These are phyloP conservation scores for Diaporthe caulivora DNA, from an alignment of 2,329 filamentous ascomycete genomes.

Conservation along the genomic window DNA sequence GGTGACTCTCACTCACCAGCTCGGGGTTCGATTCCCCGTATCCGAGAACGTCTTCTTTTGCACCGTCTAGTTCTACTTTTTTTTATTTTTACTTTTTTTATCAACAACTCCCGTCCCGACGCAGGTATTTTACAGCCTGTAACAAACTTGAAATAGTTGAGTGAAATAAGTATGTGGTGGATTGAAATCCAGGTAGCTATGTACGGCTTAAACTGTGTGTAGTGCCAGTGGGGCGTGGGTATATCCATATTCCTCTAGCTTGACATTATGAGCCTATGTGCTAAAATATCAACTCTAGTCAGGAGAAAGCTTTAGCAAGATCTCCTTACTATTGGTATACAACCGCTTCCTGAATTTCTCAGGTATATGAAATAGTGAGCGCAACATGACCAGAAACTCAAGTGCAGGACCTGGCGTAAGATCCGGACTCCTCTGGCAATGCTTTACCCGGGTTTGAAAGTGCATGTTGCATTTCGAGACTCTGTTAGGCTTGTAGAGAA, in stretches of 20 bases:
- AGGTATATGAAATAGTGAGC: background rate
- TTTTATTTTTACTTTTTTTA: background rate
- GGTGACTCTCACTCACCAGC: slow-evolving; percentile 38
- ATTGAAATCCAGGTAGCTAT: too few relatives aligned
- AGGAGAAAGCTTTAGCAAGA: background rate
- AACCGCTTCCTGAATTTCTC: background rate
- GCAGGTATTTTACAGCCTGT: background rate
- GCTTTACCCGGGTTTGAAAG: background rate
- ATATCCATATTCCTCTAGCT: too few relatives aligned
- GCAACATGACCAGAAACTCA: background rate
- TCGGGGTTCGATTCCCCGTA: slow-evolving; percentile 37
- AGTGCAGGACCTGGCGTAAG: background rate
- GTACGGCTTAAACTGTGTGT: too few relatives aligned
- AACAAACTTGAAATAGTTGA: too few relatives aligned
- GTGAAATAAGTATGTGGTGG: background rate
- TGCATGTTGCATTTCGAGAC: background rate
- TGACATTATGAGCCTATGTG: too few relatives aligned
- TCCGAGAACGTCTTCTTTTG: slow-evolving; percentile 16
- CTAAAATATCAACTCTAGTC: background rate
- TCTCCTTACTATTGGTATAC: background rate
- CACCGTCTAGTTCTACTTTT: background rate
- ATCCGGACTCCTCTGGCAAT: background rate
- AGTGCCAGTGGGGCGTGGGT: too few relatives aligned
- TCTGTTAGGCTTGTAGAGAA: background rate
- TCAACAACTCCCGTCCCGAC: too few relatives aligned